These are phyloP conservation scores for Phytopythium aichiense DNA, from an alignment of 352 stramenopile genomes.

Conservation along the genomic window DNA sequence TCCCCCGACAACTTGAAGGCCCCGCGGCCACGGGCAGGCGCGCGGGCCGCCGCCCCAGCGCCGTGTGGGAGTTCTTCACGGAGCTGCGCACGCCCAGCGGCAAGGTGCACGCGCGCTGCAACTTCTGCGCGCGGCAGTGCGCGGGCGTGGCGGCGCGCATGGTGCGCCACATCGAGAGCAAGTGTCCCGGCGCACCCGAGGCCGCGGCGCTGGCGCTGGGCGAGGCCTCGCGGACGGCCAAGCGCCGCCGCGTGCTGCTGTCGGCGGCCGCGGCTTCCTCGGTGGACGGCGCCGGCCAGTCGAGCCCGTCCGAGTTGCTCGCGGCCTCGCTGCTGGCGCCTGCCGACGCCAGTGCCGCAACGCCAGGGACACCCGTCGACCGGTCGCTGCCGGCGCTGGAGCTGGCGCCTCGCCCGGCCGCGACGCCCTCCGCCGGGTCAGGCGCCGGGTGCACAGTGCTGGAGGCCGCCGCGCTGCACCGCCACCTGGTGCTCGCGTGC, in stretches of 20 bases:
- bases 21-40: background rate
- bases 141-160: conserved; percentile 50
- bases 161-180: conserved; percentile 36
- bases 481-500: conserved; percentile 40
- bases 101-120: conserved; percentile 43
- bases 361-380: no score
- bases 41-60: conserved; percentile 30
- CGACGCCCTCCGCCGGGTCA: no score
- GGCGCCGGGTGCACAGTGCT: conserved; percentile 1
- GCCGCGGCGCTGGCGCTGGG: conserved; percentile 21
- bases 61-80: conserved; percentile 52
- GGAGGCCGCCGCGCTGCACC: conserved; percentile 19
- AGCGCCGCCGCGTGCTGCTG: conserved; percentile 6
- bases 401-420: no score
- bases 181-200: conserved; percentile 30
- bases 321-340: background rate
- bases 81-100: conserved; percentile 35
- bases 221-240: conserved; percentile 7
- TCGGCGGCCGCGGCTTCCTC: no score
- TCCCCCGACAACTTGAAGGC: no score
- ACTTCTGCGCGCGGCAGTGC: conserved; percentile 40
- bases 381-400: background rate
- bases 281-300: background rate
- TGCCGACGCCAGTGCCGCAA: background rate
- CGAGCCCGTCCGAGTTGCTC: background rate